A percentile compares a stretch with the other conserved stretches of the same genome.
Conservation (phyloP, 192 early-diverging fungal species). For the Gaertneriomyces semiglobifer region DNA sequence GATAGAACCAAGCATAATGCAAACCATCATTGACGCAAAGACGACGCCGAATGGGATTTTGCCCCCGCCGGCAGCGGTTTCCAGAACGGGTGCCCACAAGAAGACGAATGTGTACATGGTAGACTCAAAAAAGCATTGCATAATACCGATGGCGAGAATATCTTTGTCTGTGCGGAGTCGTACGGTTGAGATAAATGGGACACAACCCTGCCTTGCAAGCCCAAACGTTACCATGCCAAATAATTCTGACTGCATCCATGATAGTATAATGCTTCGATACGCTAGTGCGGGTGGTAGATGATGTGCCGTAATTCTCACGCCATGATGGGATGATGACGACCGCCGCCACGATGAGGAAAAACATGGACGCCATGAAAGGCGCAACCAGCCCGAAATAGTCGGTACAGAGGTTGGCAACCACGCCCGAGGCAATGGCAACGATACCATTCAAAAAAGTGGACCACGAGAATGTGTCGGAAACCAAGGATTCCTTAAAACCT, state of each 20-base stretch:
- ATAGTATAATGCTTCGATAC: not conserved
- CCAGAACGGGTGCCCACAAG: constrained; percentile 44
- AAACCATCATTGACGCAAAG: constrained; percentile 53
- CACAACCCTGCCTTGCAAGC: not conserved
- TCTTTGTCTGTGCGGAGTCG: constrained; percentile 6
- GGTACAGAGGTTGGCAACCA: constrained; percentile 63
- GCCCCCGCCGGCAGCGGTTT: constrained; percentile 9
- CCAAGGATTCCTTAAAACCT: constrained; percentile 52
- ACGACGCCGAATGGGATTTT: constrained; percentile 47
- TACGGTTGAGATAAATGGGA: no score
- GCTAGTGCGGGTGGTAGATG: no score
- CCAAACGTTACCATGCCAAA: constrained; percentile 10
- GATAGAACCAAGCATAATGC: constrained; percentile 46
- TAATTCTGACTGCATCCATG: constrained; percentile 7
- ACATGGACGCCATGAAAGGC: constrained; percentile 61
- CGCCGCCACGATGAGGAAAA: constrained; percentile 47
- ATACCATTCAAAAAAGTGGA: constrained; percentile 67
- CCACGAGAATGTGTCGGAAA: constrained; percentile 62
- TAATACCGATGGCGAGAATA: constrained; percentile 44
- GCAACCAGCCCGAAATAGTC: constrained; percentile 51
- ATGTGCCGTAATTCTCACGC: constrained; percentile 72
- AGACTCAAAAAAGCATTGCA: constrained; percentile 47
- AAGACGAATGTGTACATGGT: constrained; percentile 56
- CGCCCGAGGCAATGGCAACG: constrained; percentile 57
- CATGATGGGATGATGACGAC: constrained; percentile 53